A percentile compares a stretch with the other conserved stretches of the same genome.
These are phyloP conservation scores for Kurtzmaniella natalensis DNA, from an alignment of 1,139 yeast genomes.

Conservation along the genomic window DNA sequence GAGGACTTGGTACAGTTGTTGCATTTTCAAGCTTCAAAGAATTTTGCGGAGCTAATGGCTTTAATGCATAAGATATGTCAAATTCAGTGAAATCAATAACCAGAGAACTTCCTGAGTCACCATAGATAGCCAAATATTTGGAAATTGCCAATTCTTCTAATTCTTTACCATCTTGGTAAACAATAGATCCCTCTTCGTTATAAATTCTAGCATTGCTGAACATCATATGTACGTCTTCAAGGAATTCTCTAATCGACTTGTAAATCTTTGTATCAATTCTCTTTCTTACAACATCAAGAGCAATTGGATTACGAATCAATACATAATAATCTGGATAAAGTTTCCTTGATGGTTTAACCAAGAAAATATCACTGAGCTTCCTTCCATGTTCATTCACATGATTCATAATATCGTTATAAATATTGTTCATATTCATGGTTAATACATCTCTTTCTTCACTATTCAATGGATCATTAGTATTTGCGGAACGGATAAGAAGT, in stretches of 20 bases:
- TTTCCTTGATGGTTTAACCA: constrained; percentile 65
- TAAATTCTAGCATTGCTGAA: constrained; percentile 81
- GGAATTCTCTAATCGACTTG: constrained; percentile 51
- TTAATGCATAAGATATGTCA: constrained; percentile 43
- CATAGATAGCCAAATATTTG: constrained; percentile 25
- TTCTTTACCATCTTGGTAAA: constrained; percentile 70
- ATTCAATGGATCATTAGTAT: constrained; percentile 35
- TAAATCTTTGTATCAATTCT: constrained; percentile 54
- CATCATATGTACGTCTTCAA: constrained; percentile 72
- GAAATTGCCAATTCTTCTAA: constrained; percentile 50
- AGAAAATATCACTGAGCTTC: constrained; percentile 55
- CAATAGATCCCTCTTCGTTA: constrained; percentile 84
- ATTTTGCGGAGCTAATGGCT: constrained; percentile 23
- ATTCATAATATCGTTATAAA: constrained; percentile 42
- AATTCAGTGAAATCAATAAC: constrained; percentile 45
- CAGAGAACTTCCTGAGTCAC: constrained; percentile 21
- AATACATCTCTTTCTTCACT: constrained; percentile 41
- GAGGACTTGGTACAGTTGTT: not conserved
- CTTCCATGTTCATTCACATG: constrained; percentile 41
- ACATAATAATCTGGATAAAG: constrained; percentile 85
- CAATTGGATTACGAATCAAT: constrained; percentile 75
- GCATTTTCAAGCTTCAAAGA: not conserved
- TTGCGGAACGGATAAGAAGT: constrained; percentile 32
- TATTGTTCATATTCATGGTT: constrained; percentile 35
- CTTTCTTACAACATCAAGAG: constrained; percentile 63